Evolutionary conservation across 1,284 basidiomycete species (phyloP).

Genomic region (Cystobasidiaceae sp.): DNA sequence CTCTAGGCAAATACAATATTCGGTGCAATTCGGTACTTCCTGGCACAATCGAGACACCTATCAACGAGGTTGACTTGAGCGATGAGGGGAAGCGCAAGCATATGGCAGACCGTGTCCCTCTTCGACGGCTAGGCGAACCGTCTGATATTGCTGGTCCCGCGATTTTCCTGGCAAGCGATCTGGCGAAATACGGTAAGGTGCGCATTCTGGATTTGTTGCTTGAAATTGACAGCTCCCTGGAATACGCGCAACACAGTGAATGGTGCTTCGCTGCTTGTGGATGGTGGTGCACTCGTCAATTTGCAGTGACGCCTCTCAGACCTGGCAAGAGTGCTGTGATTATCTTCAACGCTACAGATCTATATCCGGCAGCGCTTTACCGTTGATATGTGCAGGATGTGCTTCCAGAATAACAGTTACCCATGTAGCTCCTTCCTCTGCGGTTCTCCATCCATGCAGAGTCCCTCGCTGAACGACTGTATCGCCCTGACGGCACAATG

Average conservation of each 20-base stretch:
- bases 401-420: background rate
- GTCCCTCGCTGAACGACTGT: background rate
- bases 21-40: conserved; percentile 56
- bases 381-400: background rate
- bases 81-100: conserved; percentile 59
- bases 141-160: conserved; percentile 72
- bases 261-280: conserved; percentile 64
- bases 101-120: conserved; percentile 63
- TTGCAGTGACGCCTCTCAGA: too few relatives aligned
- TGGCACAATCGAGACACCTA: conserved; percentile 67
- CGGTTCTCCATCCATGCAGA: background rate
- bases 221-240: background rate
- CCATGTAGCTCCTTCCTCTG: background rate
- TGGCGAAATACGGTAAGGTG: conserved; percentile 61
- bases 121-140: conserved; percentile 63
- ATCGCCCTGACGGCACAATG: background rate
- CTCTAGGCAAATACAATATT: conserved; percentile 68
- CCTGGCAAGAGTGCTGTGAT: too few relatives aligned
- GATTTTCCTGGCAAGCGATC: conserved; percentile 67
- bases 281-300: conserved; percentile 72
- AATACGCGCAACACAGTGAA: conserved; percentile 46
- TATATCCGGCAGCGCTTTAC: background rate
- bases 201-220: background rate
- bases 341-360: too few relatives aligned
- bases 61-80: conserved; percentile 69